Evolutionary conservation across 805 yeast species (phyloP).

Genomic region (Candida xiaguanensis): DNA sequence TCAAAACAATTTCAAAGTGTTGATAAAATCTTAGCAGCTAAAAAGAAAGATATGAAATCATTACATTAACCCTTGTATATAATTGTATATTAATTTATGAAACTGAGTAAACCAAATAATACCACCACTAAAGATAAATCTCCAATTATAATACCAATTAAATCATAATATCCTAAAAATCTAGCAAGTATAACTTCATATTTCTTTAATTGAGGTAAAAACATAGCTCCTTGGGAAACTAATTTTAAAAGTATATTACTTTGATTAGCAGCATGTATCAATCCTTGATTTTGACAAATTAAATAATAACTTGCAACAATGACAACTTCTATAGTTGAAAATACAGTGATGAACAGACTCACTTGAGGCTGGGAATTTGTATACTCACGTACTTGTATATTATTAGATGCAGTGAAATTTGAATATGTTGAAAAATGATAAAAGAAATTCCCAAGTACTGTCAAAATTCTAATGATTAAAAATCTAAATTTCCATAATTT

Average conservation of each 20-base stretch:
- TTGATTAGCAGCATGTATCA: constrained; percentile 20
- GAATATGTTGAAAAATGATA: constrained; percentile 27
- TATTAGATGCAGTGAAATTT: constrained; percentile 19
- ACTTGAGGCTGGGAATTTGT: constrained; percentile 10
- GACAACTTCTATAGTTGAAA: constrained; percentile 29
- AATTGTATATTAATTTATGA: constrained; percentile 3
- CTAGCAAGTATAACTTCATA: constrained; percentile 27
- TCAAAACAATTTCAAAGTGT: constrained; percentile 30
- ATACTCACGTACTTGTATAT: constrained; percentile 21
- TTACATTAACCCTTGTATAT: constrained; percentile 2
- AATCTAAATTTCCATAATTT: constrained; percentile 29
- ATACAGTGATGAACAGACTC: constrained; percentile 21
- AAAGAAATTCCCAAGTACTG: constrained; percentile 27
- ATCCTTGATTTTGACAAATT: constrained; percentile 21
- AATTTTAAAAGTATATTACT: constrained; percentile 25
- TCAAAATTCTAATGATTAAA: constrained; percentile 25
- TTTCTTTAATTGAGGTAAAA: constrained; percentile 28
- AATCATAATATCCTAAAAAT: constrained; percentile 33
- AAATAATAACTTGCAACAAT: constrained; percentile 32
- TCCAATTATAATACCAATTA: constrained; percentile 31
- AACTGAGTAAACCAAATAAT: constrained; percentile 35
- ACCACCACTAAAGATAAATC: constrained; percentile 36
- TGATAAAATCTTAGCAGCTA: constrained; percentile 38
- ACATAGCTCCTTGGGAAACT: constrained; percentile 29
- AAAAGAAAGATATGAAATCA: constrained; percentile 31